Evolutionary conservation across 1,139 yeast species (phyloP).

Genomic region (Yamadazyma mexicana): DNA sequence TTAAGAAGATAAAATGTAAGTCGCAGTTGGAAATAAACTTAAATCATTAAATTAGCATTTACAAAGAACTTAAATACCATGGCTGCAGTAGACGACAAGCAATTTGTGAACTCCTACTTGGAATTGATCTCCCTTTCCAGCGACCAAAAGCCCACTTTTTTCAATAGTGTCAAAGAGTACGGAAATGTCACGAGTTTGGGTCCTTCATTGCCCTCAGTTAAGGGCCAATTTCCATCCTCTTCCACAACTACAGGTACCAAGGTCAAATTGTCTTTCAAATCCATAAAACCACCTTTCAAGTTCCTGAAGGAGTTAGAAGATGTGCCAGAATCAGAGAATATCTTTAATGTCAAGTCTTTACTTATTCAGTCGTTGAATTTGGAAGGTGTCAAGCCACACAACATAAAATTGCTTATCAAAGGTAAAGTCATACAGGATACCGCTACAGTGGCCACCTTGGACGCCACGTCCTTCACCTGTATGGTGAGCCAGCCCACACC

Average conservation of each 20-base stretch:
- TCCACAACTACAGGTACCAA: constrained; percentile 4
- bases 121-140: constrained; percentile 21
- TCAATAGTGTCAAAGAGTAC: constrained; percentile 35
- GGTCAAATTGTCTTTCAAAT: constrained; percentile 32
- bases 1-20: too few relatives aligned
- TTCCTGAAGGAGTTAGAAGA: constrained; percentile 27
- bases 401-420: constrained; percentile 41
- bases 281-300: constrained; percentile 47
- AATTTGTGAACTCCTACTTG: constrained; percentile 35
- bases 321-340: constrained; percentile 26
- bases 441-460: constrained; percentile 25
- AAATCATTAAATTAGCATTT: neutral
- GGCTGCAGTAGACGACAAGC: constrained; percentile 17
- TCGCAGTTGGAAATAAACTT: too few relatives aligned
- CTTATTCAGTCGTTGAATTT: constrained; percentile 29
- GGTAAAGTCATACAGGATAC: constrained; percentile 48
- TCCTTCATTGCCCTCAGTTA: constrained; percentile 39
- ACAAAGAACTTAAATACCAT: constrained; percentile 1
- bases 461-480: constrained; percentile 31
- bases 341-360: constrained; percentile 34
- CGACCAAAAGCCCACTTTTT: constrained; percentile 17
- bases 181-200: constrained; percentile 36
- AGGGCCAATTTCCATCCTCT: constrained; percentile 28
- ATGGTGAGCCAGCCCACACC: constrained; percentile 33
- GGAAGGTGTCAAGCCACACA: constrained; percentile 27